phyloP scores from a whole-genome alignment of 441 rosid genomes.

The Erysimum cheiri region DNA sequence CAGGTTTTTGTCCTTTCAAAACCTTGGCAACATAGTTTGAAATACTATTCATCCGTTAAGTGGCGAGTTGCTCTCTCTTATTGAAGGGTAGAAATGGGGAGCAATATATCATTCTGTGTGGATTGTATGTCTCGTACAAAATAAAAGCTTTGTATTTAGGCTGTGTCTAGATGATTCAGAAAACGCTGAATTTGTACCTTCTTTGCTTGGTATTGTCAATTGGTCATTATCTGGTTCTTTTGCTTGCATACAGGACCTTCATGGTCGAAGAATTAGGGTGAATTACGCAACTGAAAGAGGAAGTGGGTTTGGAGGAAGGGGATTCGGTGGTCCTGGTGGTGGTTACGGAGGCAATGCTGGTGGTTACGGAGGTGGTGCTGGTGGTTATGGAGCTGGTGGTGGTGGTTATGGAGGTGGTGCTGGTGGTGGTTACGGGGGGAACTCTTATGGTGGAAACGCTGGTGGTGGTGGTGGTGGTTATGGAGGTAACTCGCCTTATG shows the following conservation, averaged over 20 bases:
- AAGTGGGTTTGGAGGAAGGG: constrained; percentile 50
- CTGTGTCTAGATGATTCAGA: constrained; percentile 13
- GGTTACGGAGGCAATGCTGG: constrained; percentile 42
- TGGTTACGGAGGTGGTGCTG: constrained; percentile 27
- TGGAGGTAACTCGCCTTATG: constrained; percentile 33
- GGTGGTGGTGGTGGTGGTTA: constrained; percentile 36
- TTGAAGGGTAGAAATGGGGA: not conserved
- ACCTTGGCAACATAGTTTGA: not conserved
- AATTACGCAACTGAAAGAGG: constrained; percentile 78
- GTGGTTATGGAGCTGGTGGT: constrained; percentile 41
- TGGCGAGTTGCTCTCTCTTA: constrained; percentile 6
- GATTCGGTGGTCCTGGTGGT: constrained; percentile 44
- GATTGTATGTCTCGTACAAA: not conserved
- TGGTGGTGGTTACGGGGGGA: constrained; percentile 39
- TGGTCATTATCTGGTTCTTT: not conserved
- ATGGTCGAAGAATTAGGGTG: constrained; percentile 80
- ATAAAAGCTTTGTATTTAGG: not conserved
- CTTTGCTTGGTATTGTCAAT: not conserved
- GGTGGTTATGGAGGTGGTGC: constrained; percentile 31
- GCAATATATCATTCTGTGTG: constrained; percentile 3
- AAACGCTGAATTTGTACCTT: not conserved
- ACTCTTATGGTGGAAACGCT: constrained; percentile 37
- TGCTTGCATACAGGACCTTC: constrained; percentile 62
- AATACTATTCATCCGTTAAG: not conserved
- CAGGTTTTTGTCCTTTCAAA: constrained; percentile 4